Evolutionary conservation across 2,329 filamentous ascomycete genomes (phyloP), one percentile per base, ranked within the genome.

Genomic region (Lecanosticta acicola): DNA sequence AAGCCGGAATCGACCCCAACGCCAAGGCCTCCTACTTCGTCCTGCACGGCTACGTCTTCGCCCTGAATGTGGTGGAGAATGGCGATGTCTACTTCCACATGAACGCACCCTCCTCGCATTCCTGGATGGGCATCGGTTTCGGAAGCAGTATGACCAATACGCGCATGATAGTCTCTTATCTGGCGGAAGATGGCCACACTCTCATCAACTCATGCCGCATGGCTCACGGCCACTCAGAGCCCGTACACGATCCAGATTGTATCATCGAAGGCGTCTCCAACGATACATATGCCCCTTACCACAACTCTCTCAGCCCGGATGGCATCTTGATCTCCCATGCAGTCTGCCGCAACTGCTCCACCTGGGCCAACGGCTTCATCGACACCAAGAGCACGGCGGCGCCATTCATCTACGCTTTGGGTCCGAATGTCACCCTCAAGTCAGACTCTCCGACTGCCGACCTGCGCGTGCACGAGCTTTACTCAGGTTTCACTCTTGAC

Each of bases 81-180:
- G 59, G 59, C 39, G 60, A 62, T 40, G 55, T 62, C 29, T 58
- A 57, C 44, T 59, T 58, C 34, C 59, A 63, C 43, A 63, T 63
- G 60, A 57, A 56, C 32, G 58, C 57, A 33, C 57, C 55, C 2
- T 45, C 67, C 5, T 61, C 61, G 11, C 66, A 68, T 42, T 68
- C 68, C 3, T 74, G 71, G 71, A 64, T 71, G 8, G 69, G 55
- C 3, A 62, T 72, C 11, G 71, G 71, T 2, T 68, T 72, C 48
- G 71, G 71, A 3, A 55, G 53, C 26, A 54, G 59, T 41, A 74
- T 74, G 71, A 60, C 59, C 45, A 61, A 68, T 26, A 63, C 66
- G 13, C 55, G 72, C 45, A 73, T 73, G 63, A 61, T 74, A 32
- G 58, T 73, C 35, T 63, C 71, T 48, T 73, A 74, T 55, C 62